Evolutionary conservation across 176 grass and related monocot genomes (phyloP), one percentile per base, ranked within the genome.

Genomic region (Oryza nivara): DNA sequence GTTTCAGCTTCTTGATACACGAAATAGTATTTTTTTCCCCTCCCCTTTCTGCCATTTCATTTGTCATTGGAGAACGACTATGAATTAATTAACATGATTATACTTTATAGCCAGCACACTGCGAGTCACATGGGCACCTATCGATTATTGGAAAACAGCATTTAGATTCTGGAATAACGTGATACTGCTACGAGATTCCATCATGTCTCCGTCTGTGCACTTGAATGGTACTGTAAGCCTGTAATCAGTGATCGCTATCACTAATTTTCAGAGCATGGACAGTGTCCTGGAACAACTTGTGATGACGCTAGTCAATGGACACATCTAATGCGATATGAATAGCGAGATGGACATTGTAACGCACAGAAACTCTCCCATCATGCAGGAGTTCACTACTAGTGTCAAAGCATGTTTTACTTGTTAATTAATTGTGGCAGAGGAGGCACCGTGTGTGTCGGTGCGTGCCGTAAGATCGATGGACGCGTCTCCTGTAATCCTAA

Each of bases 31-130:
- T 61, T 5, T 36, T 63, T 46, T 63, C 13, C 17, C 5, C 4
- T 36, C 36, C 36, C 36, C 40, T 78, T 79, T 10, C 28, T 70
- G 10, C 16, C 30, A 73, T 74, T 74, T 61, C 14, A 20, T 73
- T 64, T 60, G 41, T 14, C 49, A 82, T 11, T 40, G 35, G 80
- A 61, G 80, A 9, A 77, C 7, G 28, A 83, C 20, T 60, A 38
- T 10, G 9, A 71, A 73, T 56, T 56, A 56, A 56, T 23, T 49
- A 8, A 66, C 23, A 46, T 25, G 12, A 2, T 44, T 49, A 49
- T 47, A 47, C 46, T 47, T 47, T 47, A 71, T 66, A 70, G 23
- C 15, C 23, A 58, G 12, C 34, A 63, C 35, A 15, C 25, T 16
- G 13, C 15, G 5, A 34, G 10, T 44, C n/a, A 22, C n/a, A 45